Conservation (phyloP, 371 early-diverging fungal genomes). For the Mucor sp. region DNA sequence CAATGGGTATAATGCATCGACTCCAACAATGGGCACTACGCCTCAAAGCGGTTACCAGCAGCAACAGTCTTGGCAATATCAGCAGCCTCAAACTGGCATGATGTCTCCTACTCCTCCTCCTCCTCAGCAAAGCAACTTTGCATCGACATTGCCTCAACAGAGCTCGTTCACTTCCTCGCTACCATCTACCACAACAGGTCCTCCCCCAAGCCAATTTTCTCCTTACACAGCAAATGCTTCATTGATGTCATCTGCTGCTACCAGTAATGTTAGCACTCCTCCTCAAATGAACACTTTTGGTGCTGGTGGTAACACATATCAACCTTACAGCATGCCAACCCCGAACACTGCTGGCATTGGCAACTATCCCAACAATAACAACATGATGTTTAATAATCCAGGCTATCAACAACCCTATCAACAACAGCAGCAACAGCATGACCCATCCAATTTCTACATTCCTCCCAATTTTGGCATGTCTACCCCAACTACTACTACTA, state of each 20-base stretch:
- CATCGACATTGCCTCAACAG: slow-evolving; percentile 4
- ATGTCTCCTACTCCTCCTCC: slow-evolving; percentile 14
- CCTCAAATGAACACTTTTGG: not conserved
- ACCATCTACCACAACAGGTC: slow-evolving; percentile 16
- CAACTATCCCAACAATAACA: not conserved
- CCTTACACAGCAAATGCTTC: slow-evolving; percentile 11
- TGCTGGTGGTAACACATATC: not conserved
- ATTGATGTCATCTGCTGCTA: slow-evolving; percentile 2
- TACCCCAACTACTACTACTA: slow-evolving; percentile 6
- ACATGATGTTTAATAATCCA: not conserved
- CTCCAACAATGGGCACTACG: not conserved
- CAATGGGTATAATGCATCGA: not conserved
- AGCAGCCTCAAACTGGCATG: not conserved
- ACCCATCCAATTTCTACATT: slow-evolving; percentile 31
- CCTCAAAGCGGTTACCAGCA: slow-evolving; percentile 6
- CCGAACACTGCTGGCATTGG: not conserved
- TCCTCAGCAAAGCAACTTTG: slow-evolving; percentile 12
- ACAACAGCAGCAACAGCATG: slow-evolving; percentile 14
- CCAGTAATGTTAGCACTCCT: not conserved
- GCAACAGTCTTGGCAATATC: slow-evolving; percentile 10
- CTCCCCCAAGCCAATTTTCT: slow-evolving; percentile 25
- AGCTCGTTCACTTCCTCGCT: slow-evolving; percentile 3
- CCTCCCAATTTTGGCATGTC: slow-evolving; percentile 42
- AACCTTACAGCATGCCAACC: not conserved
- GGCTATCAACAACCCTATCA: slow-evolving; percentile 1